A percentile compares a stretch with the other conserved stretches of the same genome.
These are phyloP conservation scores for Alternaria alternata DNA, from an alignment of 2,329 filamentous ascomycete species.

Conservation along the genomic window DNA sequence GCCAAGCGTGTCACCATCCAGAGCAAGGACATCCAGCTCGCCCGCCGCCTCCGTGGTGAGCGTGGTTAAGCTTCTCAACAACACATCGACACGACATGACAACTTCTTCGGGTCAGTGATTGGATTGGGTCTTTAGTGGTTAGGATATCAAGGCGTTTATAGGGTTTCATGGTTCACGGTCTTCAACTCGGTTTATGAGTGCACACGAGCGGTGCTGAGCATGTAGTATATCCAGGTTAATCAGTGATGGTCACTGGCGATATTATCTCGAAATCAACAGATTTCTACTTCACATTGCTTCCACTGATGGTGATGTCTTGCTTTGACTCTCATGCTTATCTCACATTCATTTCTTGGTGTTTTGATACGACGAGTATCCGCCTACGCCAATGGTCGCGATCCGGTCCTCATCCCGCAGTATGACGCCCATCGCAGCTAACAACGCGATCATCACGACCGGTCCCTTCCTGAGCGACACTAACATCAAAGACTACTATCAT, in stretches of 20 bases:
- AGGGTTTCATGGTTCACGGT: conserved; percentile 48
- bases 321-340: background rate
- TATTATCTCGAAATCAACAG: conserved; percentile 44
- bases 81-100: conserved; percentile 31
- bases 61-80: conserved; percentile 55
- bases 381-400: too few relatives aligned
- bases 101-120: conserved; percentile 35
- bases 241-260: conserved; percentile 48
- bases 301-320: conserved; percentile 7
- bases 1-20: conserved; percentile 95
- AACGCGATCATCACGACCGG: background rate
- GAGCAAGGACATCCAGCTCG: conserved; percentile 97
- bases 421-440: background rate
- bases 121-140: conserved; percentile 29
- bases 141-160: conserved; percentile 45
- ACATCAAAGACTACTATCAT: background rate
- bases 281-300: conserved; percentile 34
- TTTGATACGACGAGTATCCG: background rate
- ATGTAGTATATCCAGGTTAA: conserved; percentile 51
- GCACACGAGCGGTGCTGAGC: conserved; percentile 46
- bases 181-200: conserved; percentile 48
- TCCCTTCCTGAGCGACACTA: background rate
- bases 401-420: too few relatives aligned
- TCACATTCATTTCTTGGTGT: too few relatives aligned
- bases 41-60: conserved; percentile 66